Percentiles rank a stretch among this genome's conserved stretches.
These are phyloP conservation scores for Globisporangium cystogenes DNA, from an alignment of 352 stramenopile genomes.

Conservation along the genomic window DNA sequence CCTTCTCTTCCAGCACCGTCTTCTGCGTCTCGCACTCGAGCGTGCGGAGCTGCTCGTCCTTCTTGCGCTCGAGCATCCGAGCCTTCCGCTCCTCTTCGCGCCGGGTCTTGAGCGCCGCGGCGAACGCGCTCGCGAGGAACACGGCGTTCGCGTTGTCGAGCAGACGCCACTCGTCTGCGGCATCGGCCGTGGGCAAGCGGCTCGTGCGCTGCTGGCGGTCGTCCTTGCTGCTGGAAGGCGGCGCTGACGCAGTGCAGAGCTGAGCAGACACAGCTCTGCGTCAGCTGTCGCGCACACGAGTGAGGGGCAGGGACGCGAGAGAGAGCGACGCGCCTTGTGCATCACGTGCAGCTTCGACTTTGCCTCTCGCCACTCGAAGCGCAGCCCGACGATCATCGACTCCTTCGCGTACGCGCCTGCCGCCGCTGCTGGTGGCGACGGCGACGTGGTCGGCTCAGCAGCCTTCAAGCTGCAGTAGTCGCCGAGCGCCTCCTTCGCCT, in stretches of 20 bases:
- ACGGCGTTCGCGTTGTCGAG: conserved; percentile 46
- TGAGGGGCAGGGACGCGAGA: no score
- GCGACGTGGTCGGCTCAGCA: not conserved
- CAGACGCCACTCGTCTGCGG: conserved; percentile 19
- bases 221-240: not conserved
- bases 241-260: not conserved
- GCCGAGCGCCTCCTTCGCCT: conserved; percentile 30
- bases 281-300: no score
- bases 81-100: conserved; percentile 33
- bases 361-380: conserved; percentile 66
- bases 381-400: conserved; percentile 41
- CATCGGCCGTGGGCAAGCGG: not conserved
- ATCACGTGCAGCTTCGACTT: conserved; percentile 51
- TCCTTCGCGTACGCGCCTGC: conserved; percentile 22
- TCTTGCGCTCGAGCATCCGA: conserved; percentile 22
- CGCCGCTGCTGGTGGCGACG: no score
- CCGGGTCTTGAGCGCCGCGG: conserved; percentile 21
- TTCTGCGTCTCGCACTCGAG: conserved; percentile 39
- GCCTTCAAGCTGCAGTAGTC: conserved; percentile 64
- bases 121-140: conserved; percentile 40
- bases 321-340: conserved; percentile 57
- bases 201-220: not conserved
- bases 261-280: no score
- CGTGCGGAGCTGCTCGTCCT: conserved; percentile 30
- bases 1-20: conserved; percentile 26